Evolutionary conservation across 2,329 filamentous ascomycete species (phyloP).

Genomic region (Sclerotinia trifoliorum): DNA sequence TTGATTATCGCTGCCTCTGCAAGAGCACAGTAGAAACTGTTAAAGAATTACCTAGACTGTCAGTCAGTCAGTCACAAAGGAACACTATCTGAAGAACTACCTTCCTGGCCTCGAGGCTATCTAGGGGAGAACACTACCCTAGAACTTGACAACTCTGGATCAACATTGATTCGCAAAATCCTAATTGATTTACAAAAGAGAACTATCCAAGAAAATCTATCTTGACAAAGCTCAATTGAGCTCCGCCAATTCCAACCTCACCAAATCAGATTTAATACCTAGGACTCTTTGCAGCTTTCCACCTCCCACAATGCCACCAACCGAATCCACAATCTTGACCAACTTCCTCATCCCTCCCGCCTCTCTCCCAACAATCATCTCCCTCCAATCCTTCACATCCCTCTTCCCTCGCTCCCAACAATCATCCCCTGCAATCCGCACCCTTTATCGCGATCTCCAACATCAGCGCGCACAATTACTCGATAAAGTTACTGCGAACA

Average conservation of each 20-base stretch:
- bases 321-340: constrained; percentile 70
- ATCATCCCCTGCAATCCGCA: constrained; percentile 36
- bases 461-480: constrained; percentile 67
- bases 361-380: constrained; percentile 69
- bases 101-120: too few species aligned
- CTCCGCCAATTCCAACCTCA: not conserved
- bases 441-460: constrained; percentile 76
- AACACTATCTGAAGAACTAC: not conserved
- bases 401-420: constrained; percentile 64
- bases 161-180: too few species aligned
- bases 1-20: not conserved
- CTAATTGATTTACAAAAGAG: not conserved
- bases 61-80: not conserved
- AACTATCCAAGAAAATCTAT: not conserved
- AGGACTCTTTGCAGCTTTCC: not conserved
- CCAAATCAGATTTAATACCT: not conserved
- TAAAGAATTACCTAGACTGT: not conserved
- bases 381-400: constrained; percentile 71
- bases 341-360: constrained; percentile 78
- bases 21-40: not conserved
- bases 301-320: constrained; percentile 60
- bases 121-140: too few species aligned
- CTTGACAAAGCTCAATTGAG: not conserved
- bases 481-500: constrained; percentile 64
- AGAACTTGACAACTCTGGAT: too few species aligned